Percentiles rank a stretch among this genome's conserved stretches.
phyloP scores from a whole-genome alignment of 75 land plant genomes.

The Gnetum montanum region DNA sequence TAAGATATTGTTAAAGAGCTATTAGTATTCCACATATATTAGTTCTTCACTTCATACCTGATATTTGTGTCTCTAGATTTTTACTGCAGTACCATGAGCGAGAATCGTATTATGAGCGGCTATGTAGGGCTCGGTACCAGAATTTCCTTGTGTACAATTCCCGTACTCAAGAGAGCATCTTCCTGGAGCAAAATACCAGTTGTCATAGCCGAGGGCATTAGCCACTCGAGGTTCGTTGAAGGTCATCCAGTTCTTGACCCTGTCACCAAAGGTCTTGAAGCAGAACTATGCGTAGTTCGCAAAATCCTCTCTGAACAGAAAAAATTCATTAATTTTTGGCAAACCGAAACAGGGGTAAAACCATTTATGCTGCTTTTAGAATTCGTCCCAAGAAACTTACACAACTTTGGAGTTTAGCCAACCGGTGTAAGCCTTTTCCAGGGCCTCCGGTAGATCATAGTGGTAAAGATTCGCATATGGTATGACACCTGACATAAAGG shows the following conservation, averaged over 20 bases:
- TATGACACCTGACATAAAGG: constrained; percentile 65
- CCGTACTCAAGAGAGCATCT: constrained; percentile 19
- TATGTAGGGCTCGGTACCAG: constrained; percentile 29
- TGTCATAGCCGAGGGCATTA: constrained; percentile 7
- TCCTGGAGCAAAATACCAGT: constrained; percentile 27
- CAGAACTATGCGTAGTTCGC: constrained; percentile 34
- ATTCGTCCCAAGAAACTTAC: too few species aligned
- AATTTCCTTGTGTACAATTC: constrained; percentile 19
- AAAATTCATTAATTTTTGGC: too few species aligned
- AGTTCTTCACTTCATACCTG: too few species aligned
- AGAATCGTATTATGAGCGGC: constrained; percentile 20
- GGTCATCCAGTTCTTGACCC: constrained; percentile 55
- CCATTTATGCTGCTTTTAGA: too few species aligned
- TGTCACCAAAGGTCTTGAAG: constrained; percentile 43
- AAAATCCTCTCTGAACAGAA: constrained; percentile 44
- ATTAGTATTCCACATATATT: too few species aligned
- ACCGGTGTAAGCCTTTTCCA: constrained; percentile 53
- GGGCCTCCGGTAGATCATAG: constrained; percentile 64
- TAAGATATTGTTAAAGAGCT: too few species aligned
- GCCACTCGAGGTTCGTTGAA: constrained; percentile 32
- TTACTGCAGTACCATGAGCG: constrained; percentile 21
- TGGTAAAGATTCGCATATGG: constrained; percentile 83
- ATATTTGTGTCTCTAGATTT: constrained; percentile 16
- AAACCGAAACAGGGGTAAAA: too few species aligned
- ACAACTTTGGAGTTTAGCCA: constrained; percentile 36